A percentile compares a stretch with the other conserved stretches of the same genome.
Conservation (phyloP, 768 basidiomycete species). For the Lactarius sanguifluus region DNA sequence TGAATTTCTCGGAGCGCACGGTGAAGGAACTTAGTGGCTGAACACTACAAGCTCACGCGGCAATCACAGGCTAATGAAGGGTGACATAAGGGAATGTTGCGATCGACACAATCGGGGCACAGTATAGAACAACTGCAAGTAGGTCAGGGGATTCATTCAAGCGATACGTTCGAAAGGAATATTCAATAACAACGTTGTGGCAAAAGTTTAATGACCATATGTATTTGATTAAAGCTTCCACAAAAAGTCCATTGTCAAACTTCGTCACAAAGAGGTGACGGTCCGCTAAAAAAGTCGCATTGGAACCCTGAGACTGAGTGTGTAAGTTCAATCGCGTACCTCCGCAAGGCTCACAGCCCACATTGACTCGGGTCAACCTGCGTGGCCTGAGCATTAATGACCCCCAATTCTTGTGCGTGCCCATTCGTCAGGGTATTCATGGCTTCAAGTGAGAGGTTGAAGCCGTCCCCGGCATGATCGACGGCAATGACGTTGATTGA, state of each 20-base stretch:
- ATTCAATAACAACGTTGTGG: background rate
- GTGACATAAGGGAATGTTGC: background rate
- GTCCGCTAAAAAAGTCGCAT: background rate
- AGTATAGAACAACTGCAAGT: background rate
- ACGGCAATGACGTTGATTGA: conserved; percentile 37
- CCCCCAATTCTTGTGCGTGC: conserved; percentile 48
- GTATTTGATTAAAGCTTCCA: background rate
- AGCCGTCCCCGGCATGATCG: conserved; percentile 37
- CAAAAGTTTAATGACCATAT: background rate
- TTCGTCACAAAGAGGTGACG: background rate
- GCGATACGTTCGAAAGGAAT: background rate
- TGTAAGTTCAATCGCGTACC: background rate
- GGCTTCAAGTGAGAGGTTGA: conserved; percentile 39
- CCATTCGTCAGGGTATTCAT: conserved; percentile 41
- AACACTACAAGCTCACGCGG: too few species aligned
- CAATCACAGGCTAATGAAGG: too few species aligned
- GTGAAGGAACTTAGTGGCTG: too few species aligned
- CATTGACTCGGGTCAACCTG: conserved; percentile 50
- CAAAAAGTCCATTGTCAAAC: background rate
- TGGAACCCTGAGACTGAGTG: background rate
- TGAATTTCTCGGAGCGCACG: too few species aligned
- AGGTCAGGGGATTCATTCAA: background rate
- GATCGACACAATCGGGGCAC: background rate
- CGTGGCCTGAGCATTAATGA: conserved; percentile 45
- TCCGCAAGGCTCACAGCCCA: conserved; percentile 41